phyloP scores from a whole-genome alignment of 306 rosid species.

The Gastrolobium bilobum region DNA sequence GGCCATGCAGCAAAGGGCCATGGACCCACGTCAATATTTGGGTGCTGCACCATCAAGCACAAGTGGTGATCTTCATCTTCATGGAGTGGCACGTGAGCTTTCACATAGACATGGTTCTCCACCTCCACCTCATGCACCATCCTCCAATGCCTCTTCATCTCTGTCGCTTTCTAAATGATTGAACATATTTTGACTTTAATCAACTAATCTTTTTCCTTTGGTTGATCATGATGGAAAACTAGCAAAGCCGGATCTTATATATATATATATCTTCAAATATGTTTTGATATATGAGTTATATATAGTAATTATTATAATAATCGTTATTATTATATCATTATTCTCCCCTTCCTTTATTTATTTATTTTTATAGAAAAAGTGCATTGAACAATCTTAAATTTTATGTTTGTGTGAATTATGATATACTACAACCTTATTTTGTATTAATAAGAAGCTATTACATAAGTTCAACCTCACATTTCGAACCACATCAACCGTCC shows the following conservation, averaged over 20 bases:
- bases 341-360: too few species aligned
- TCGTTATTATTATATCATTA: neutral
- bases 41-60: conserved; percentile 34
- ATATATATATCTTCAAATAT: conserved; percentile 27
- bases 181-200: conserved; percentile 3
- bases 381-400: too few species aligned
- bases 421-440: too few species aligned
- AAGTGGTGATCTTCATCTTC: conserved; percentile 46
- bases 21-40: conserved; percentile 62
- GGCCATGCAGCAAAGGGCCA: conserved; percentile 68
- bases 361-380: too few species aligned
- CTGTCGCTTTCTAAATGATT: conserved; percentile 60
- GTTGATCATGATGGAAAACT: conserved; percentile 33
- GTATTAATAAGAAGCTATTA: too few species aligned
- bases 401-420: too few species aligned
- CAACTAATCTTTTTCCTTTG: conserved; percentile 28
- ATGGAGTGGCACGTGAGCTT: conserved; percentile 72
- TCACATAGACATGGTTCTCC: conserved; percentile 60
- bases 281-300: conserved; percentile 33
- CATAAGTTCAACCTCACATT: too few species aligned
- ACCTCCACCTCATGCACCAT: conserved; percentile 40
- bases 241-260: neutral
- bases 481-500: too few species aligned
- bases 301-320: conserved; percentile 35
- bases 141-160: conserved; percentile 59